Base-by-base conservation (phyloP, 2,329 filamentous ascomycete species). In the Colletotrichum kahawae region DNA sequence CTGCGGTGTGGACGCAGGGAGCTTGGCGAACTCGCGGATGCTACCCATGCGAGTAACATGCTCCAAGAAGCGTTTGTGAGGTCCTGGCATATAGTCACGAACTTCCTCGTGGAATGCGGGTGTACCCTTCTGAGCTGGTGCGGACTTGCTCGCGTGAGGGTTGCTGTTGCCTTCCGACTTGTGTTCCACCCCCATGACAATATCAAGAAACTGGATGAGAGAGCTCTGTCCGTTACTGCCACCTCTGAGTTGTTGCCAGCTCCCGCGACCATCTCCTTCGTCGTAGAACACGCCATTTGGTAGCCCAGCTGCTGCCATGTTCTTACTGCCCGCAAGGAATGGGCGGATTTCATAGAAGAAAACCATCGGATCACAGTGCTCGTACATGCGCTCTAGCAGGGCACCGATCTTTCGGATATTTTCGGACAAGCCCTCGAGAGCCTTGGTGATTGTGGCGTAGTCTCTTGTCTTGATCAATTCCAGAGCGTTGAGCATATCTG, bases 151-250 rank as follows among this genome's bases (percentile, higher is more conserved):
- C 24, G 78, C 77, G 16, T 80, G 79, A 13, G 79, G 76, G 13
- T 76, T 76, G 43, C 78, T 79, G 74, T 83, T 83, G 1, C 86
- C 86, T 63, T 84, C 84, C 4, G 85, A 83, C 2, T 80, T 81
- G 84, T 98, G 96, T 80, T 97, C 93, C 16, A 98, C 90, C 3
- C 95, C 95, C 0, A 98, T 89, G 0, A 95, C 91, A 16, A 97
- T 90, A 82, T 98, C 96, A 83, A 98, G 95, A 86, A 98, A 97
- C 80, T 98, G 95, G 74, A 98, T 95, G 56, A 98, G 88, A 1
- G 95, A 97, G 83, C 94, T 96, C 83, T 98, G 96, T 0, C 96
- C 96, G 80, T 98, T 98, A 82, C 95, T 97, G 6, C 96, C 96
- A 21, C 96, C 96, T n/a, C 94, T 91, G 73, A 94, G 93, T 78